These are phyloP conservation scores for Diaporthe longicolla DNA, from an alignment of 2,329 filamentous ascomycete genomes.

Conservation along the genomic window DNA sequence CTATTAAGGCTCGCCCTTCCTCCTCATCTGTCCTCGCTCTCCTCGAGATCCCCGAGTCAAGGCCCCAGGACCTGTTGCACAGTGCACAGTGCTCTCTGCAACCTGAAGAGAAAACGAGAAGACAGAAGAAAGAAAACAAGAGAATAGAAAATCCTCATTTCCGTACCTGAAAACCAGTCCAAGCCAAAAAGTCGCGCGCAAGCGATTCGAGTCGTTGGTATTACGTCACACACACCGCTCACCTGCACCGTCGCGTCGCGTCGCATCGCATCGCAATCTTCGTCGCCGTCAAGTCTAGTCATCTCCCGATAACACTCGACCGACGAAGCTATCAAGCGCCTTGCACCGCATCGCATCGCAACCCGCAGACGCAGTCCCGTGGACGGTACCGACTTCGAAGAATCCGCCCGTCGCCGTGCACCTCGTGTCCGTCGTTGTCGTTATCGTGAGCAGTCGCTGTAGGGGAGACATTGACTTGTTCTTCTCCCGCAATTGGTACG, in stretches of 20 bases:
- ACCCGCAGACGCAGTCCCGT: conserved; percentile 40
- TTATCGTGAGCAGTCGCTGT: conserved; percentile 57
- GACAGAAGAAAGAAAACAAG: conserved; percentile 48
- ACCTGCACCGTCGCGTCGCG: conserved; percentile 37
- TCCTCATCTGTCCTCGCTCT: conserved; percentile 38
- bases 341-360: conserved; percentile 30
- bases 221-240: conserved; percentile 39
- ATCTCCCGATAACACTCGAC: conserved; percentile 36
- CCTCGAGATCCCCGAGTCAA: conserved; percentile 43
- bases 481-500: conserved; percentile 85
- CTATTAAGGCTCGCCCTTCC: conserved; percentile 27
- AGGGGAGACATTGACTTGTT: conserved; percentile 99
- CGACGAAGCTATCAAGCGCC: conserved; percentile 44
- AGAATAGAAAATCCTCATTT: conserved; percentile 45
- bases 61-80: conserved; percentile 48
- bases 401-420: conserved; percentile 41
- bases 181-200: conserved; percentile 38
- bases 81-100: conserved; percentile 53
- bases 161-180: conserved; percentile 39
- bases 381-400: conserved; percentile 49
- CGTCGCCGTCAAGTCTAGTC: conserved; percentile 43
- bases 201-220: conserved; percentile 44
- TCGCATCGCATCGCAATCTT: conserved; percentile 41
- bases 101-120: conserved; percentile 46
- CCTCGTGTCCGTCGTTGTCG: conserved; percentile 30